These are phyloP conservation scores for Hymenoscyphus fructigenus DNA, from an alignment of 2,329 filamentous ascomycete genomes.

Conservation along the genomic window DNA sequence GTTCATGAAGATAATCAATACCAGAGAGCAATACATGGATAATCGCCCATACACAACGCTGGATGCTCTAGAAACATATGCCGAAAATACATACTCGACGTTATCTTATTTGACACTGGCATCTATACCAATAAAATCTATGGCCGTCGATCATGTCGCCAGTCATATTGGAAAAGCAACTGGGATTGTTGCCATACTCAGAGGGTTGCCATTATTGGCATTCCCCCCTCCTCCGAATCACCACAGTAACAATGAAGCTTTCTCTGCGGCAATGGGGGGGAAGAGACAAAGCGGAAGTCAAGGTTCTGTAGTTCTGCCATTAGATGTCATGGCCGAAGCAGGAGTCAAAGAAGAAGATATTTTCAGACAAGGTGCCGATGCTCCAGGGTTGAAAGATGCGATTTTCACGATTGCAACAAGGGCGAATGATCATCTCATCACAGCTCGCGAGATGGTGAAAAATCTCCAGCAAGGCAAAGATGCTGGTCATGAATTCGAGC, in stretches of 20 bases:
- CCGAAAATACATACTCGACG: slow-evolving; percentile 92
- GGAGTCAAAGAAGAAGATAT: slow-evolving; percentile 87
- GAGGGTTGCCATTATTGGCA: slow-evolving; percentile 84
- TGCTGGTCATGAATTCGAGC: slow-evolving; percentile 85
- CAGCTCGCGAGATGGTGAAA: slow-evolving; percentile 85
- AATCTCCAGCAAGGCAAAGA: slow-evolving; percentile 72
- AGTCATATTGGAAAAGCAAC: slow-evolving; percentile 94
- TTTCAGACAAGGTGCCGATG: slow-evolving; percentile 74
- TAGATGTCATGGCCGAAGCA: slow-evolving; percentile 84
- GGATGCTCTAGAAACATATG: slow-evolving; percentile 77
- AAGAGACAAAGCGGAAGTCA: slow-evolving; percentile 45
- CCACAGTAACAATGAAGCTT: slow-evolving; percentile 51
- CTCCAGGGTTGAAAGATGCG: slow-evolving; percentile 80
- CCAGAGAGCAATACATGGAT: slow-evolving; percentile 78
- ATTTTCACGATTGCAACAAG: slow-evolving; percentile 90
- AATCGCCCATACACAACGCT: slow-evolving; percentile 79
- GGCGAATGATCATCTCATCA: slow-evolving; percentile 94
- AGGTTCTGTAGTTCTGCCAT: slow-evolving; percentile 73
- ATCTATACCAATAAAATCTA: slow-evolving; percentile 72
- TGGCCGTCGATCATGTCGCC: slow-evolving; percentile 88
- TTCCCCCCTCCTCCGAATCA: slow-evolving; percentile 68
- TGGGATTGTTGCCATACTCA: slow-evolving; percentile 82
- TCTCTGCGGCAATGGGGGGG: slow-evolving; percentile 40
- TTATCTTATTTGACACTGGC: slow-evolving; percentile 86
- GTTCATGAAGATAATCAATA: slow-evolving; percentile 74